These are phyloP conservation scores for Podospora conica DNA, from an alignment of 495 filamentous ascomycete genomes.

Conservation along the genomic window DNA sequence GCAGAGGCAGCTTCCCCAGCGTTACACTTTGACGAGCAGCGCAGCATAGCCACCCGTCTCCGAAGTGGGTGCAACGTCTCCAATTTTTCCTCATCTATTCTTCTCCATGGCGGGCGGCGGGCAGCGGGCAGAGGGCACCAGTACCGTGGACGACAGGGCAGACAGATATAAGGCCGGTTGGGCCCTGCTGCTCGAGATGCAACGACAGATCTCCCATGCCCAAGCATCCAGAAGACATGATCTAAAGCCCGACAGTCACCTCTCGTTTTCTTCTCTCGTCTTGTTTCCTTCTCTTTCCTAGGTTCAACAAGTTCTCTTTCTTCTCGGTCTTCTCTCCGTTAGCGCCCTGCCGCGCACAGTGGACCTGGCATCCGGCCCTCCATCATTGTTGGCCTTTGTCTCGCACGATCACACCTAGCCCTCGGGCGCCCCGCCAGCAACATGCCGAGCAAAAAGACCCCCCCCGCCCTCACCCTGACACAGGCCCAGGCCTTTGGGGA, in stretches of 20 bases:
- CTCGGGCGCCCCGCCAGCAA: not conserved
- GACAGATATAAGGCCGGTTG: not conserved
- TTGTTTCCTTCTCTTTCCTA: not conserved
- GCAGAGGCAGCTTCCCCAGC: not conserved
- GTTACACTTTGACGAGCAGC: not conserved
- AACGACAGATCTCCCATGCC: not conserved
- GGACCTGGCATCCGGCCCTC: not conserved
- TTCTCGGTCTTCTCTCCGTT: not conserved
- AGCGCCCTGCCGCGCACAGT: not conserved
- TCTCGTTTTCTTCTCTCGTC: not conserved
- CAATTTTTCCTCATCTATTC: not conserved
- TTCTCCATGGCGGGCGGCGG: not conserved
- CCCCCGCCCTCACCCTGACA: constrained; percentile 4
- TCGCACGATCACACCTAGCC: not conserved
- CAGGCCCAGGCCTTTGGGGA: not conserved
- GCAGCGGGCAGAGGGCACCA: too few species aligned
- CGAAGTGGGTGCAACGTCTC: not conserved
- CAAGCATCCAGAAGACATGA: not conserved
- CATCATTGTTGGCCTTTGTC: not conserved
- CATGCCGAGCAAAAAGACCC: constrained; percentile 3
- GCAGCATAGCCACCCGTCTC: constrained; percentile 9
- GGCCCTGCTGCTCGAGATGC: not conserved
- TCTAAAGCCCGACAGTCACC: not conserved
- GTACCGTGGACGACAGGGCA: not conserved
- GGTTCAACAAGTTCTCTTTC: not conserved